Base-by-base conservation (phyloP, 164 flowering plant genomes). In the Nelumbo lutea region DNA sequence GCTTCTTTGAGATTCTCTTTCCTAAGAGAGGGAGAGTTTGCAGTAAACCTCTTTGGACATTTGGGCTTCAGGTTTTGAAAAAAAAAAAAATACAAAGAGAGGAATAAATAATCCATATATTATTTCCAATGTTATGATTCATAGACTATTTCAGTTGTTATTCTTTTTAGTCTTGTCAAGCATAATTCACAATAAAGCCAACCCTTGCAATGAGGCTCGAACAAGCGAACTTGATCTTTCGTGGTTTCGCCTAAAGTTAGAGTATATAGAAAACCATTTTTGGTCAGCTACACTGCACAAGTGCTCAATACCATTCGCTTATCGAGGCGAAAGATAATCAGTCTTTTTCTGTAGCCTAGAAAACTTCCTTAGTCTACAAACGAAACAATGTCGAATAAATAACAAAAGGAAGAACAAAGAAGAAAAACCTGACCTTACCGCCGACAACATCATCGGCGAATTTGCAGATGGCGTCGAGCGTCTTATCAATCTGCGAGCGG, bases 381-480 rank as follows among this genome's bases (percentile, higher is more conserved):
- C 14, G 27, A 11, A 53, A 15, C n/a, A 53, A 13, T 53, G 11
- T 53, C 14, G 46, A 11, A 51, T 7, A 2, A 40, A n/a, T 9
- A 41, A 38, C 53, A 10, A 6, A 56, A 41, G 46, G 14, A 46
- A 5, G 53, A 63, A 50, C 0, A 1, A 0, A 4, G 10, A 67
- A 52, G 40, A 63, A 9, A 55, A 59, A 27, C 67, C 90, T 83
- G 66, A 94, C 98, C 98, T 94, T 89, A 67, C 96, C 96, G 62
- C 83, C 68, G 79, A 91, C 73, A 72, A 94, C 81, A 47, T 86
- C 89, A 41, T 84, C 86, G 1, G 98, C 90, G 64, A 94, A 94
- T 4, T 69, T 66, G 66, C 88, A 85, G 39, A 94, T 71, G 6
- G 85, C 73, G 2, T 88, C 93, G 38, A 90, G 86, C 3, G 97